Evolutionary conservation across 2,329 filamentous ascomycete genomes (phyloP), one percentile per base, ranked within the genome.

Genomic region (Calonectria honghensis): DNA sequence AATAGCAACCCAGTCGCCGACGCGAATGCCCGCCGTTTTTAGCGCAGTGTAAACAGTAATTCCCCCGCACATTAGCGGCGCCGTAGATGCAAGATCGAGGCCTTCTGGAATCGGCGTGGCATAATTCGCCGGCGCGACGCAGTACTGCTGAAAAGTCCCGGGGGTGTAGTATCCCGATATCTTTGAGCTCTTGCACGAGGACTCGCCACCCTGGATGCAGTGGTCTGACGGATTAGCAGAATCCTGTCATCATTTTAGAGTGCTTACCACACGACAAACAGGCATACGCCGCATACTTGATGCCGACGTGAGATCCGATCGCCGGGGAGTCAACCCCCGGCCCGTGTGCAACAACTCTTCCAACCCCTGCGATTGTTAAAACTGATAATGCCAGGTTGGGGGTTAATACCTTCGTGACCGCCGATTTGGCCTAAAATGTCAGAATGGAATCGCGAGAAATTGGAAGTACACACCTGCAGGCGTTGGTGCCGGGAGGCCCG

Each of bases 1-100:
- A n/a, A 85, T 70, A 5, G 77, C 77, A 3, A 82, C 73, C 79
- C 79, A 82, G 39, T 82, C 75, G 5, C 81, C 81, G 10, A 77
- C 74, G 9, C 76, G 77, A 31, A 77, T 29, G 11, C 73, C 73
- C 11, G 70, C 57, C 6, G 37, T 29, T 27, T 72, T 59, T 1
- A 75, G n/a, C 9, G 73, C 65, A 7, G 73, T 67, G 50, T 75
- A 75, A 4, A 75, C 70, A 3, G 57, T 72, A 20, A 75, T 37
- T 11, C 73, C 73, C 14, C 73, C 73, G 9, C 73, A 75, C 73
- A 75, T 75, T 14, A 75, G 65, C 6, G 73, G 69, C 27, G 73
- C 73, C 4, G 65, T 59, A 14, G 32, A 54, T 9, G 70, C 65
- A 13, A 72, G 65, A 4, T 75, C 73, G 1, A 75, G 39, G 10